A percentile compares a stretch with the other conserved stretches of the same genome.
Conservation (phyloP, 2,329 filamentous ascomycete genomes). For the Colletotrichum cereale region DNA sequence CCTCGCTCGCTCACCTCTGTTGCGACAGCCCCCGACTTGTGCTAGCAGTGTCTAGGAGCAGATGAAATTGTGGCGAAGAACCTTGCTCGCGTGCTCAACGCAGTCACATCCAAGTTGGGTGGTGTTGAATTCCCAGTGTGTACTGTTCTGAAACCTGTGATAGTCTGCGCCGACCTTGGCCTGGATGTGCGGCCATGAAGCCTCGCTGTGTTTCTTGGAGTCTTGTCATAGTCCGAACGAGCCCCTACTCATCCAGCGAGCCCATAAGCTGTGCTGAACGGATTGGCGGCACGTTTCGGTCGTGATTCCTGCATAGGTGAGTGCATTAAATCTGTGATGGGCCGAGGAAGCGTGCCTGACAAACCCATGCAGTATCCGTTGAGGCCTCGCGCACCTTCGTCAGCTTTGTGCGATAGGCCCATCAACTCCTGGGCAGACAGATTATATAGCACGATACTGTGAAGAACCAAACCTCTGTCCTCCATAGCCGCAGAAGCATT, state of each 20-base stretch:
- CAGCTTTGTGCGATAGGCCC: neutral
- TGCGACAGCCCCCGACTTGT: too few species aligned
- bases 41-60: neutral
- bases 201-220: neutral
- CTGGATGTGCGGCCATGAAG: neutral
- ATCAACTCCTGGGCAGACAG: neutral
- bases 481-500: neutral
- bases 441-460: neutral
- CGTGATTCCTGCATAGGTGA: neutral
- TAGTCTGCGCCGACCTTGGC: neutral
- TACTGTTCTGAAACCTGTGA: neutral
- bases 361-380: neutral
- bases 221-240: neutral
- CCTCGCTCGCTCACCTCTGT: neutral
- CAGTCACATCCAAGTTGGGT: neutral
- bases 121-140: neutral
- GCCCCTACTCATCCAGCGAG: neutral
- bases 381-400: neutral
- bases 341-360: neutral
- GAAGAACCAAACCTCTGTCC: too few species aligned
- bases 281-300: neutral
- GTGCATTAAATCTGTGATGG: neutral
- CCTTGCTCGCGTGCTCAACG: neutral
- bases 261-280: neutral
- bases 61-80: neutral